Evolutionary conservation across 768 basidiomycete species (phyloP).

Genomic region (Leccinum variicolor): DNA sequence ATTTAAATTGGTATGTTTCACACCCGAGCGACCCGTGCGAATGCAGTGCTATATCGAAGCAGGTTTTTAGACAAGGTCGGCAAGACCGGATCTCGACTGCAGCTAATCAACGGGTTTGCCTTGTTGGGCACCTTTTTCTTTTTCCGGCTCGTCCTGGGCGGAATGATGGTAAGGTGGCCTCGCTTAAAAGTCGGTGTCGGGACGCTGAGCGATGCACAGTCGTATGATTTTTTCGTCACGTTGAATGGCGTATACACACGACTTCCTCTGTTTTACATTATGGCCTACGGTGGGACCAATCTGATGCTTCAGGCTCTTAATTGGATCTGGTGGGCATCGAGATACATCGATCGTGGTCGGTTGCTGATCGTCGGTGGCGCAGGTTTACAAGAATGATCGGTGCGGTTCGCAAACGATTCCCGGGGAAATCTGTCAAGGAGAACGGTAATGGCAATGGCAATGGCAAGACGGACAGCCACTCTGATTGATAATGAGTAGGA

Average conservation of each 20-base stretch:
- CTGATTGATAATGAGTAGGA: background rate
- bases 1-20: constrained; percentile 72
- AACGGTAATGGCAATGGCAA: constrained; percentile 14
- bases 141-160: constrained; percentile 71
- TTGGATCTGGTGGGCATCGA: constrained; percentile 65
- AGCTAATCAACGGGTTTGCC: constrained; percentile 68
- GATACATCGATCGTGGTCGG: background rate
- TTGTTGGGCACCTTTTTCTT: constrained; percentile 68
- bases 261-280: constrained; percentile 48
- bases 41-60: background rate
- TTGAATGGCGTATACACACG: constrained; percentile 52
- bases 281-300: constrained; percentile 57
- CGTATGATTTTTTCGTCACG: constrained; percentile 61
- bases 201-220: constrained; percentile 39
- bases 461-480: constrained; percentile 12
- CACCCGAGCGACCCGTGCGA: background rate
- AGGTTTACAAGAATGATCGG: constrained; percentile 75
- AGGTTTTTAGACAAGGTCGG: constrained; percentile 80
- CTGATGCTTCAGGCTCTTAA: constrained; percentile 69
- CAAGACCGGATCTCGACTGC: constrained; percentile 62
- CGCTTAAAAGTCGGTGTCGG: background rate
- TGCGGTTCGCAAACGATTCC: constrained; percentile 62
- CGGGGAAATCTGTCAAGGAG: constrained; percentile 16
- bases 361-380: background rate
- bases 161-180: constrained; percentile 33